phyloP scores from a whole-genome alignment of 495 filamentous ascomycete genomes.

The Haplographium delicatum region DNA sequence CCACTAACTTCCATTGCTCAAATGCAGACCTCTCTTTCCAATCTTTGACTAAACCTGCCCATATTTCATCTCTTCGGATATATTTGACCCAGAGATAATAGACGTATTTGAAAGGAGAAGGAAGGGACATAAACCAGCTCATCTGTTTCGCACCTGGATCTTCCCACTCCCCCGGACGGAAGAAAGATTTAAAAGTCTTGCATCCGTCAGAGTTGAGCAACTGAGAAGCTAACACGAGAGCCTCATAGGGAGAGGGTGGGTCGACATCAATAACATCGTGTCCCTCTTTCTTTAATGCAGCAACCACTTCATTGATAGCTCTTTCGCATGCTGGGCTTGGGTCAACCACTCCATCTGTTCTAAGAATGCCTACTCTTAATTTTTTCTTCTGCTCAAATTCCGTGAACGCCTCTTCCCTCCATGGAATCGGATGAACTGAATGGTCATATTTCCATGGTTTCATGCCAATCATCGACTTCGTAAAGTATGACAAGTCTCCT shows the following conservation, averaged over 20 bases:
- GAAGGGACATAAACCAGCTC: conserved; percentile 63
- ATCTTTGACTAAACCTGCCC: conserved; percentile 68
- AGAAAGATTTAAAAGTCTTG: conserved; percentile 70
- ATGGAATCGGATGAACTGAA: conserved; percentile 76
- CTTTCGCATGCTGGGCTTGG: conserved; percentile 80
- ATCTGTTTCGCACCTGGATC: conserved; percentile 77
- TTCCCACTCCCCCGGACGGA: conserved; percentile 70
- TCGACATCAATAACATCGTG: conserved; percentile 72
- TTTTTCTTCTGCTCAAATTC: conserved; percentile 54
- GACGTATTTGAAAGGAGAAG: conserved; percentile 71
- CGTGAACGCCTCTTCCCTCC: conserved; percentile 57
- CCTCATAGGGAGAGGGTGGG: conserved; percentile 65
- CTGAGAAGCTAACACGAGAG: conserved; percentile 72
- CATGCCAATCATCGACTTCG: conserved; percentile 72
- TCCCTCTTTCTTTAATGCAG: conserved; percentile 61
- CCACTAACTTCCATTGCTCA: conserved; percentile 78
- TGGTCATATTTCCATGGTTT: conserved; percentile 90
- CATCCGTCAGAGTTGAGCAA: conserved; percentile 87
- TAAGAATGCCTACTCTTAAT: conserved; percentile 72
- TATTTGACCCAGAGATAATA: conserved; percentile 88
- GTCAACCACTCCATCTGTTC: conserved; percentile 79
- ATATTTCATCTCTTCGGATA: conserved; percentile 65
- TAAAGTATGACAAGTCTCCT: conserved; percentile 80
- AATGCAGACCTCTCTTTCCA: conserved; percentile 66
- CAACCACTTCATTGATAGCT: conserved; percentile 65